Evolutionary conservation across 2,329 filamentous ascomycete species (phyloP), one percentile per base, ranked within the genome.

Genomic region (Penicillium vulpinum): DNA sequence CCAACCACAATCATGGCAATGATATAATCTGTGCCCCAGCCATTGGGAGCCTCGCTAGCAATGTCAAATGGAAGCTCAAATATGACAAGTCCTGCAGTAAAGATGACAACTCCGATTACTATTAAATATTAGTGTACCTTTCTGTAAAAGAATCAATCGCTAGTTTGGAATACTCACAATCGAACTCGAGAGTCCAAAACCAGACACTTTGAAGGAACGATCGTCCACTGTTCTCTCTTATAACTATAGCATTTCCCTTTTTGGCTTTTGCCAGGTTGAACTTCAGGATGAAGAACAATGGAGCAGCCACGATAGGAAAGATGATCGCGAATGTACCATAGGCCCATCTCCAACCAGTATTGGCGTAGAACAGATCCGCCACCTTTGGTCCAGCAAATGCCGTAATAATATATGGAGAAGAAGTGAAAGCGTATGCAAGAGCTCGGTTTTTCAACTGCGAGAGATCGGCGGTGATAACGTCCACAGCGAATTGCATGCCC

Each of bases 301-400:
- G 87, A 4, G 82, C 38, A 2, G 79, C 80, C 35, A 86, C 76
- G 47, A 81, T 66, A 0, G 86, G 85, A 1, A 83, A 78, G 53
- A 89, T 77, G 61, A 90, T 85, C 29, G 82, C 77, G 62, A 86
- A 89, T 40, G 76, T 72, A 29, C 85, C 86, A 62, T 84, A 88
- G 0, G 77, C 85, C 86, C 86, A 89, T 21, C 83, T 79, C 81
- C 81, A 87, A 47, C 79, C 81, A 39, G 81, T 75, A 1, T 78
- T 72, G 0, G 73, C 62, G 40, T 82, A 72, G 64, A 86, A 83
- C 0, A 76, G 73, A 16, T 82, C 71, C 0, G 82, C 80, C 18
- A 85, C 79, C 45, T 77, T 79, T 0, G 83, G 78, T 4, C 84
- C 81, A 39, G 83, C 77, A 67, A 83, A 89, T 0, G 83, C 82